These are phyloP conservation scores for Saturnispora besseyi DNA, from an alignment of 805 yeast genomes.

Conservation along the genomic window DNA sequence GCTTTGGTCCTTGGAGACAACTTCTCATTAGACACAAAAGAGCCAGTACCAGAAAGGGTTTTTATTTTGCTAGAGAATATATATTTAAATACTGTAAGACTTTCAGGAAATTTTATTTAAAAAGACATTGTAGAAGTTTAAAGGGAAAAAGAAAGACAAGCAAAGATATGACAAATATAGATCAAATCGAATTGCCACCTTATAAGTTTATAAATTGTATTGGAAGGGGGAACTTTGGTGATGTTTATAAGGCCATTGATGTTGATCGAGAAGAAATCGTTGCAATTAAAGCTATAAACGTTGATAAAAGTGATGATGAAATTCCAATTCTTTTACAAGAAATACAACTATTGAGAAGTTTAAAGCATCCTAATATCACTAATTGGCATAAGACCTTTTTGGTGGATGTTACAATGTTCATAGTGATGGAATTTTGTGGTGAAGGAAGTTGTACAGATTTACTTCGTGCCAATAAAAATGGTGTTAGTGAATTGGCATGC, in stretches of 20 bases:
- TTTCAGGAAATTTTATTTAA: background rate
- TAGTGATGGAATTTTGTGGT: conserved; percentile 91
- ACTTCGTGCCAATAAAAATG: conserved; percentile 41
- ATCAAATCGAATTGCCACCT: background rate
- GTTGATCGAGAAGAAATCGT: conserved; percentile 35
- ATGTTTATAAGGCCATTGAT: conserved; percentile 57
- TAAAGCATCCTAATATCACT: conserved; percentile 62
- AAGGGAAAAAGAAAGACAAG: background rate
- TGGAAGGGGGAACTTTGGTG: conserved; percentile 84
- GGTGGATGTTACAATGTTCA: conserved; percentile 66
- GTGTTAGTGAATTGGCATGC: conserved; percentile 49
- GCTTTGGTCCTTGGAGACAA: background rate
- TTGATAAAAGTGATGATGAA: conserved; percentile 74
- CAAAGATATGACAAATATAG: background rate
- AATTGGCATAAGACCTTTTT: conserved; percentile 55
- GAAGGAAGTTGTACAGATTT: conserved; percentile 87
- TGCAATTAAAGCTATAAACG: conserved; percentile 80
- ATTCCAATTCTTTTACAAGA: conserved; percentile 66
- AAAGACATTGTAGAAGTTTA: background rate
- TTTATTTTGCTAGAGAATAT: background rate
- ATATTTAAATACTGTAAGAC: background rate
- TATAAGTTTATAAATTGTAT: conserved; percentile 43
- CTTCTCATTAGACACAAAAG: background rate
- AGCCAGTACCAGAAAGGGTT: background rate
- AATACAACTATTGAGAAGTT: conserved; percentile 60